Base-by-base conservation (phyloP, 768 basidiomycete species). In the Lactarius akahatsu region DNA sequence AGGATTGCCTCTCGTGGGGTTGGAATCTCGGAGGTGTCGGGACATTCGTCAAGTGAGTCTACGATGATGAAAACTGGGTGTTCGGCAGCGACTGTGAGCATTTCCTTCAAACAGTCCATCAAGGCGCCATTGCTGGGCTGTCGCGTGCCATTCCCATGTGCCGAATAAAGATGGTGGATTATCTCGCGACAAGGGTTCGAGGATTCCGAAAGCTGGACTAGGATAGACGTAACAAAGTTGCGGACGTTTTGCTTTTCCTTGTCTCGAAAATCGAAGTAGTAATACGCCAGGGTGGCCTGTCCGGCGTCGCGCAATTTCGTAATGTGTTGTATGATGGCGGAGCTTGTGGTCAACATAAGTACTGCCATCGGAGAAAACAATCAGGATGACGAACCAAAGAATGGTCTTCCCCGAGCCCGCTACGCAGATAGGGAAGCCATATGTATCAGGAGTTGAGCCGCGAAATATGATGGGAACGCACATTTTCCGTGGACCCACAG, bases 321-420 rank as follows among this genome's bases (percentile, higher is more conserved):
- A 15, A 65, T 47, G 38, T 61, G 26, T 47, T 41, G 38, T 9
- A 57, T 57, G 34, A 57, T 57, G n/a, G 56, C n/a, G n/a, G 28
- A 57, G 34, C 61, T 65, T 16, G 6, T 59, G 18, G 10, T 58
- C 18, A 2, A 50, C 6, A 20, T 61, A 5, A 61, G 61, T 18
- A 32, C 18, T 18, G 13, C 34, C 5, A 15, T 20, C 16, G 2
- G 61, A 7, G 4, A 18, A 3, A 38, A 32, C 15, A n/a, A 4
- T 5, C 8, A 5, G 26, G 26, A 43, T 3, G 28, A 62, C 62
- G 11, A n/a, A 62, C 62, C 54, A 55, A 38, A 62, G 38, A 4
- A 62, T 10, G 15, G n/a, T 62, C 52, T 62, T 62, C 6, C 54
- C 62, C 1, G 62, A 62, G 2, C 62, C 62, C 54, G 62, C 62